A percentile compares a stretch with the other conserved stretches of the same genome.
These are phyloP conservation scores for Ophiostoma triangulosporum DNA, from an alignment of 2,329 filamentous ascomycete species.

Conservation along the genomic window DNA sequence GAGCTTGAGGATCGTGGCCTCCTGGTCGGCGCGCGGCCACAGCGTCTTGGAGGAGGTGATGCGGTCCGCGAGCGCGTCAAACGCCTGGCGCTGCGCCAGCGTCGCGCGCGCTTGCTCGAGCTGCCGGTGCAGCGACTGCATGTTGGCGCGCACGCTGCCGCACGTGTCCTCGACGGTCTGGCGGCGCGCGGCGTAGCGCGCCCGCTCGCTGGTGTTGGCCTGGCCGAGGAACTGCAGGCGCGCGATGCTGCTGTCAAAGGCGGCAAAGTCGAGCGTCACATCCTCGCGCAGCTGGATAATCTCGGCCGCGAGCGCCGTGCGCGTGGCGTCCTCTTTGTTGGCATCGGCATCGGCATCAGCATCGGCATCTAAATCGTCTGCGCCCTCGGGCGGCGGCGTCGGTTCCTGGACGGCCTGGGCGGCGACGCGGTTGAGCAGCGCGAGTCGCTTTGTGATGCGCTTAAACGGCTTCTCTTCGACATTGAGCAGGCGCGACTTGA, in stretches of 20 bases:
- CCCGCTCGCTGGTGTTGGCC: constrained; percentile 71
- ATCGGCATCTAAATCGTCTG: no score
- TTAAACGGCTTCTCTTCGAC: constrained; percentile 90
- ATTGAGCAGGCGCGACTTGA: constrained; percentile 73
- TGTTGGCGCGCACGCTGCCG: constrained; percentile 63
- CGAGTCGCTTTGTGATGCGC: constrained; percentile 70
- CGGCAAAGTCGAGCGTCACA: constrained; percentile 73
- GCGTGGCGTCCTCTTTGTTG: no score
- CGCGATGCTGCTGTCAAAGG: constrained; percentile 73
- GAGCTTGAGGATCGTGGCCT: constrained; percentile 62
- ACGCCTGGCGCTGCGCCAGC: constrained; percentile 66
- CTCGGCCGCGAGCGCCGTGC: constrained; percentile 22
- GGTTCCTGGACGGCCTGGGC: constrained; percentile 37
- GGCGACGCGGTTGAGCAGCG: constrained; percentile 52
- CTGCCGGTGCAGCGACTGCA: constrained; percentile 53
- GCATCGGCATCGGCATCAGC: no score
- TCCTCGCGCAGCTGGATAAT: constrained; percentile 67
- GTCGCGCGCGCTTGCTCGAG: constrained; percentile 65
- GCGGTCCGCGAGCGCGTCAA: constrained; percentile 76
- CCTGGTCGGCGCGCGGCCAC: constrained; percentile 72
- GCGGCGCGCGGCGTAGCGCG: constrained; percentile 72
- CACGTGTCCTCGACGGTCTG: constrained; percentile 65
- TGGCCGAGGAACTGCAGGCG: constrained; percentile 78
- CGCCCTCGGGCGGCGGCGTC: constrained; percentile 51
- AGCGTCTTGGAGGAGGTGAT: constrained; percentile 73